Evolutionary conservation across 352 stramenopile species (phyloP).

Genomic region (Phytophthora capsici): DNA sequence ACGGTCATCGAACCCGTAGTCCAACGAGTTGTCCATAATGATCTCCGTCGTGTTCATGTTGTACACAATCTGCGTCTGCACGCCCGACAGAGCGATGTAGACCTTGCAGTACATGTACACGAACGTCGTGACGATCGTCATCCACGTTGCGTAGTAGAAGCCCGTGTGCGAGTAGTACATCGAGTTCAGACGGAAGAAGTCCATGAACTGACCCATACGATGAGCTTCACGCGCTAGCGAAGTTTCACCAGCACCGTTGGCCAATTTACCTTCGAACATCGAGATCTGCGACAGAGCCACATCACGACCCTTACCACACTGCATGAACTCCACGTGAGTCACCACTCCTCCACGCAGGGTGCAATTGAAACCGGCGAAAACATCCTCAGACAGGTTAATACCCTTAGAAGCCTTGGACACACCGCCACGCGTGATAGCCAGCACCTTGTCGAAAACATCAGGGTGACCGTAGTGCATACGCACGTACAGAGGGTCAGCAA

Average conservation of each 20-base stretch:
- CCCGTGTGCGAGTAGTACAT: constrained; percentile 91
- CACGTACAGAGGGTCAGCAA: constrained; percentile 74
- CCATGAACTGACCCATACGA: constrained; percentile 86
- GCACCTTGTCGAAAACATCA: constrained; percentile 85
- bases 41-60: constrained; percentile 79
- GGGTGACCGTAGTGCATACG: constrained; percentile 89
- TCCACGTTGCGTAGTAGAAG: constrained; percentile 89
- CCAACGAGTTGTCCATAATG: constrained; percentile 62
- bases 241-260: constrained; percentile 83
- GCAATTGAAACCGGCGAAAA: constrained; percentile 86
- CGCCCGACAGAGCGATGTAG: constrained; percentile 77
- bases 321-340: constrained; percentile 88
- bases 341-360: constrained; percentile 79
- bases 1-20: constrained; percentile 61
- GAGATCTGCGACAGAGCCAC: constrained; percentile 87
- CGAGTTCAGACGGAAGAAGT: constrained; percentile 88
- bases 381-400: constrained; percentile 88
- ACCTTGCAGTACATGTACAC: constrained; percentile 90
- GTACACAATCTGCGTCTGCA: constrained; percentile 74
- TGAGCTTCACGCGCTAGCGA: constrained; percentile 80
- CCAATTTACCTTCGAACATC: constrained; percentile 89
- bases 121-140: constrained; percentile 89
- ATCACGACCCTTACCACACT: constrained; percentile 87
- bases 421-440: constrained; percentile 76
- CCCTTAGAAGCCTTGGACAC: constrained; percentile 84